Evolutionary conservation across 148 eudicot genomes (phyloP), one percentile per base, ranked within the genome.

Genomic region (Amaranthus cruentus): DNA sequence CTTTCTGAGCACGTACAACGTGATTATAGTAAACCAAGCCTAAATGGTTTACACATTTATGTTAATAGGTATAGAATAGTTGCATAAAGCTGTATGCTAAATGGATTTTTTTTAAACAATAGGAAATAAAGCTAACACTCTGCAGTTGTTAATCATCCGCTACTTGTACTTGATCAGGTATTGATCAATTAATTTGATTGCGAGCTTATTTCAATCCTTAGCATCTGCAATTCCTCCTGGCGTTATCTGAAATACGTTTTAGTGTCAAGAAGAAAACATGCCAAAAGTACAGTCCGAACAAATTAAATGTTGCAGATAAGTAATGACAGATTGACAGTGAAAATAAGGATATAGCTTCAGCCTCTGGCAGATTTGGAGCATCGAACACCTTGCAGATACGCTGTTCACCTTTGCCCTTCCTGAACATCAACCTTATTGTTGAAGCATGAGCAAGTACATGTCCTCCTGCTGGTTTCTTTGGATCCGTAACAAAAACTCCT

Each of bases 381-480:
- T 94, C 98, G 69, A 88, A 94, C 71, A 91, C 97, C 87, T 91
- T 94, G 89, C 97, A 94, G 76, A 94, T 81, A 28, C 98, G 89
- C 80, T 95, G 98, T 76, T 95, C 97, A 11, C 91, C 98, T 84
- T 95, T 95, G 62, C 98, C 98, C 76, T 91, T 91, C 87, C 98
- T 89, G 76, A 91, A 94, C 98, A 94, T 94, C 63, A 94, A 68
- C 76, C 97, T 87, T 76, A 94, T 83, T 43, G 98, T 94, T 59
- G 93, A 88, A 73, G 98, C 97, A 79, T 94, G 98, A 54, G 98
- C 98, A 81, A 94, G 87, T 57, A 94, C 98, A 81, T 91, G 98
- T 9, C 98, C 98, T 53, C 98, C 98, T 61, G 98, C 96, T 78
- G 98, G 97, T 71, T 94, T 95, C 88, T 95, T 95, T 44, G 98